Evolutionary conservation across 2,329 filamentous ascomycete species (phyloP).

Genomic region (Colletotrichum sp.): DNA sequence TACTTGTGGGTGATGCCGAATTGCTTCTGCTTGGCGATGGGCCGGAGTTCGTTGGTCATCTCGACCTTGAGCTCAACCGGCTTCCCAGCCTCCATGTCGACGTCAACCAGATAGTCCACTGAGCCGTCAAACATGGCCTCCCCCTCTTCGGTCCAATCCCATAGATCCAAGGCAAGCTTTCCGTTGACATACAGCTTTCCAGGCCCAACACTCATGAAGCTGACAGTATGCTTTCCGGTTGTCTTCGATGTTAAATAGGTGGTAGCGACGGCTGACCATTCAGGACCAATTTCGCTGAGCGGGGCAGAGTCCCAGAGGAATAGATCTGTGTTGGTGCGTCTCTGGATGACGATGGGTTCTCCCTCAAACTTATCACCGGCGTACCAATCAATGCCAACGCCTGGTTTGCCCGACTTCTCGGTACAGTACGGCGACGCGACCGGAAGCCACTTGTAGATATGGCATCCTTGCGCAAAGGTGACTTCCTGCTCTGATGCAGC

Average conservation of each 20-base stretch:
- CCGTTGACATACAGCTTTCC: conserved; percentile 66
- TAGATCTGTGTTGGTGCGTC: conserved; percentile 67
- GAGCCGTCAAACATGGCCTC: conserved; percentile 76
- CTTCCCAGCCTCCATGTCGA: conserved; percentile 63
- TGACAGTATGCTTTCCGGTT: conserved; percentile 68
- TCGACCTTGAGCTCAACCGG: conserved; percentile 67
- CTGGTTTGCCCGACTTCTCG: conserved; percentile 59
- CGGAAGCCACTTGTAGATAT: conserved; percentile 70
- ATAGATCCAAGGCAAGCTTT: conserved; percentile 65
- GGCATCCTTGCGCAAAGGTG: conserved; percentile 65
- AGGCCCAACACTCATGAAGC: conserved; percentile 71
- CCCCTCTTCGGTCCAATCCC: conserved; percentile 73
- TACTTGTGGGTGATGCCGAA: conserved; percentile 68
- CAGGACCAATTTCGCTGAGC: conserved; percentile 60
- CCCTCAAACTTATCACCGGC: conserved; percentile 68
- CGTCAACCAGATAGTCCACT: conserved; percentile 65
- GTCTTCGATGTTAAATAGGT: conserved; percentile 63
- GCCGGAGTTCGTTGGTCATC: conserved; percentile 71
- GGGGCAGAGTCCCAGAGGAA: conserved; percentile 76
- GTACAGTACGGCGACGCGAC: conserved; percentile 65
- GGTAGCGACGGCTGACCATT: conserved; percentile 69
- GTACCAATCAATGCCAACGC: conserved; percentile 70
- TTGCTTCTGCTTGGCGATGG: conserved; percentile 61
- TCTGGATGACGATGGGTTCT: conserved; percentile 59
- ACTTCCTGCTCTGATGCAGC: conserved; percentile 59